Conservation (phyloP, 2,329 filamentous ascomycete genomes). For the Penicillium sp. region DNA sequence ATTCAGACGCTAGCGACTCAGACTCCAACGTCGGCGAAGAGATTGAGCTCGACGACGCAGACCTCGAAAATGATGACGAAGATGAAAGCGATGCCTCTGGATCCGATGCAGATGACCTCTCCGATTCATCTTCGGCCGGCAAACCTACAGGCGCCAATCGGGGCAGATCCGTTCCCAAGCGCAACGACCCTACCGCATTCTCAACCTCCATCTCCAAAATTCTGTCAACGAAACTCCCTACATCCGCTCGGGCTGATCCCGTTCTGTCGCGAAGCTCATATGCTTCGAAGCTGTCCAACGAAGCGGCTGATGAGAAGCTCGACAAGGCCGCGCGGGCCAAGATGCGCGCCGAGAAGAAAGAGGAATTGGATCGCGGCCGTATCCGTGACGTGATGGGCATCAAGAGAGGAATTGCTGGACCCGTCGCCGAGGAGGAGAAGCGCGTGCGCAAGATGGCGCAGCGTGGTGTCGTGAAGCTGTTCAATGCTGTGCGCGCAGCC, state of each 20-base stretch:
- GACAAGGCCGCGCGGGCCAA: conserved; percentile 78
- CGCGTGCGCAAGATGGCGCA: conserved; percentile 83
- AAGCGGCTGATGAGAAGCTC: conserved; percentile 71
- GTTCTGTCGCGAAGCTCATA: conserved; percentile 81
- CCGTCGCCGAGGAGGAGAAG: conserved; percentile 69
- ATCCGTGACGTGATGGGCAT: conserved; percentile 80
- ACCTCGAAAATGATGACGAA: conserved; percentile 30
- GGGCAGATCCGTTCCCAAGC: conserved; percentile 56
- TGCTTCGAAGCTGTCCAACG: conserved; percentile 69
- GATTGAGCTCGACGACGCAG: conserved; percentile 31
- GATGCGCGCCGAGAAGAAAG: conserved; percentile 75
- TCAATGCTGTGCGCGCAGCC: conserved; percentile 90
- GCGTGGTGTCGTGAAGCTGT: conserved; percentile 90
- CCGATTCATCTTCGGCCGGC: conserved; percentile 42
- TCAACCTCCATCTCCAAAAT: conserved; percentile 93
- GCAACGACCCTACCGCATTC: conserved; percentile 88
- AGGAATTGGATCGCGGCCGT: conserved; percentile 79
- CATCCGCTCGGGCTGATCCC: conserved; percentile 78
- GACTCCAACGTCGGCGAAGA: conserved; percentile 31
- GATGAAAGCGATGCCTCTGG: conserved; percentile 45
- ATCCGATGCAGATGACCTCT: conserved; percentile 38
- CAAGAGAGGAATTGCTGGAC: conserved; percentile 53
- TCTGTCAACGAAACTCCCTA: conserved; percentile 81
- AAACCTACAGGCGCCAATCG: conserved; percentile 40
- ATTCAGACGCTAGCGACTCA: conserved; percentile 20